Conservation (phyloP, 768 basidiomycete species). For the Kwoniella europaea region DNA sequence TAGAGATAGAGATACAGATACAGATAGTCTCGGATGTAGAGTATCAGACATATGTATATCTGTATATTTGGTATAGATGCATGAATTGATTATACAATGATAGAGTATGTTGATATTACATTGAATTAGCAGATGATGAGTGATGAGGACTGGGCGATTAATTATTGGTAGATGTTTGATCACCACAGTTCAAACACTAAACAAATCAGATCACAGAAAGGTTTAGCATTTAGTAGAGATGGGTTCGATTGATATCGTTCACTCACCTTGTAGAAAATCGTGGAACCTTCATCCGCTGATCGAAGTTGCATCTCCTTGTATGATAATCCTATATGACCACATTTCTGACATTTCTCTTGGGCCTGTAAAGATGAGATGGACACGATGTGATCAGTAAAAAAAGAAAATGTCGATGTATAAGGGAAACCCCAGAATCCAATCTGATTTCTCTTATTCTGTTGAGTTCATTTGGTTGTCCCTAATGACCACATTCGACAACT, state of each 20-base stretch:
- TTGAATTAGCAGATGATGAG: background rate
- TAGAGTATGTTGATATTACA: background rate
- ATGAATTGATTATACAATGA: constrained; percentile 10
- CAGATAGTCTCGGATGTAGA: background rate
- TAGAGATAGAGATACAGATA: background rate
- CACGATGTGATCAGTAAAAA: background rate
- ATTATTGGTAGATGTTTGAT: constrained; percentile 32
- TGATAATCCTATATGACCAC: constrained; percentile 81
- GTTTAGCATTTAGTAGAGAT: too few species aligned
- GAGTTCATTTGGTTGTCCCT: too few species aligned
- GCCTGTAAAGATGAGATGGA: constrained; percentile 63
- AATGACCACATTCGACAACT: too few species aligned
- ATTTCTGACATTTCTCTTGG: constrained; percentile 85
- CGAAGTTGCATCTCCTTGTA: constrained; percentile 90
- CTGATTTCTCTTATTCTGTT: too few species aligned
- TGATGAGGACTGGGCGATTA: background rate
- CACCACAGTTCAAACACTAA: constrained; percentile 29
- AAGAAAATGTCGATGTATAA: too few species aligned
- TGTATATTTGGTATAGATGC: constrained; percentile 12
- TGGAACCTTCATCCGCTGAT: constrained; percentile 92
- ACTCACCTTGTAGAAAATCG: constrained; percentile 89
- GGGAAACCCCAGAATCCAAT: too few species aligned
- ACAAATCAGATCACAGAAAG: background rate
- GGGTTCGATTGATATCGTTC: too few species aligned
- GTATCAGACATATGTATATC: background rate